Evolutionary conservation across 2,329 filamentous ascomycete species (phyloP), one percentile per base, ranked within the genome.

Genomic region (Colletotrichum sp.): DNA sequence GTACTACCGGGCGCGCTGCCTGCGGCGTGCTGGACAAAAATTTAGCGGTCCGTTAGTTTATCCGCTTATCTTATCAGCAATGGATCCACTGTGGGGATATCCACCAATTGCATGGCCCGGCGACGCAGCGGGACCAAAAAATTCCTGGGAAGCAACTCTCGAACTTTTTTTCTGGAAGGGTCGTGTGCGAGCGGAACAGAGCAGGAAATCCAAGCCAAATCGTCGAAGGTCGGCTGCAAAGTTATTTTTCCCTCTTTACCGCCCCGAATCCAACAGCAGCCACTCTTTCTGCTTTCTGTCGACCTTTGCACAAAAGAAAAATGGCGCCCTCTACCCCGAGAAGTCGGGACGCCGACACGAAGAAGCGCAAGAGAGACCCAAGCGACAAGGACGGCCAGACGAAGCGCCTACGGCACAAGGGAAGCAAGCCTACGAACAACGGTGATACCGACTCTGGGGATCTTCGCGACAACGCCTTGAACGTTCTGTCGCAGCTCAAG

Each of bases 341-440:
- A 77, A 78, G 78, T 64, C 82, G 81, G 81, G 83, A 86, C 59
- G 82, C 84, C 76, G 82, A 81, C 75, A 83, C 81, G 63, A 88
- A 86, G 78, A 90, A 90, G 81, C 84, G 88, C 60, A 90, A 90
- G 82, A 81, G 87, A 78, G 87, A 88, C 63, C 78, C 82, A 48
- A 84, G 83, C 73, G 88, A 89, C 69, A 81, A 82, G 71, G 84
- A 85, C 65, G 82, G 82, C 67, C 84, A 83, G 71, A 82, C 85
- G 77, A 86, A 84, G 75, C 84, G 84, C 48, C 79, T 82, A 69
- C 83, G 83, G 67, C 79, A 79, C 67, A 81, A 81, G 72, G 79
- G 78, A 60, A 80, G 32, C 28, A 77, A 77, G 30, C 7, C 61
- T 16, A 30, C 39, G n/a, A 73, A 61, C n/a, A 71, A 71, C 13